phyloP scores from a whole-genome alignment of 352 stramenopile species.

The Pythium angustatum region DNA sequence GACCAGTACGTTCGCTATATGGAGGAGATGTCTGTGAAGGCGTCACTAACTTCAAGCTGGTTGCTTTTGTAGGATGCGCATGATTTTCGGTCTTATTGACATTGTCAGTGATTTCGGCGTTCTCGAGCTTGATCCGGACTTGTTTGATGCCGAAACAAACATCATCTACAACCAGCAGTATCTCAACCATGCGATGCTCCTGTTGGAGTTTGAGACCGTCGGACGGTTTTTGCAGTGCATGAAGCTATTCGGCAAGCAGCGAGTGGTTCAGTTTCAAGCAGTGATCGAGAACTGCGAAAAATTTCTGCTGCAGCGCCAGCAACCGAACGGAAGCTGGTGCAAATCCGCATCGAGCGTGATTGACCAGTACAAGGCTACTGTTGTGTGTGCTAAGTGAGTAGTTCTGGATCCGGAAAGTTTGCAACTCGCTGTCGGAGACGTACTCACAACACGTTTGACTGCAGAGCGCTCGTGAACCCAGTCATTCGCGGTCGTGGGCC shows the following conservation, averaged over 20 bases:
- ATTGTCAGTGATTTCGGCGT: constrained; percentile 80
- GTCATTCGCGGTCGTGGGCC: constrained; percentile 60
- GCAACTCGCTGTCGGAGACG: not conserved
- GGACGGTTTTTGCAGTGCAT: constrained; percentile 79
- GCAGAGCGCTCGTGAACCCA: constrained; percentile 57
- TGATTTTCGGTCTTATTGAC: constrained; percentile 79
- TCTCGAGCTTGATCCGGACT: constrained; percentile 59
- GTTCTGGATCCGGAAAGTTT: not conserved
- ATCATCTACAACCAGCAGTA: constrained; percentile 76
- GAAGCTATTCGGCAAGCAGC: constrained; percentile 61
- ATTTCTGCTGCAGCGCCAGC: constrained; percentile 67
- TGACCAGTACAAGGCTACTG: constrained; percentile 82
- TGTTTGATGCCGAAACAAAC: constrained; percentile 71
- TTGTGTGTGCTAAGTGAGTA: constrained; percentile 82
- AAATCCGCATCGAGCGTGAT: constrained; percentile 48
- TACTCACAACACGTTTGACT: not conserved
- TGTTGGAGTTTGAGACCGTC: constrained; percentile 70
- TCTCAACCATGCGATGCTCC: constrained; percentile 73
- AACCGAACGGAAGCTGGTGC: constrained; percentile 76
- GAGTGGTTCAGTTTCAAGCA: constrained; percentile 37
- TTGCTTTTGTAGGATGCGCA: constrained; percentile 59
- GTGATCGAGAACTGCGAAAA: constrained; percentile 63
- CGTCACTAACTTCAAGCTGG: not conserved
- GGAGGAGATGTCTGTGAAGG: not conserved
- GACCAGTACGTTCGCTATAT: constrained; percentile 61